Conservation (phyloP, 169 alveolate species). For the Amoebophrya sp. region DNA sequence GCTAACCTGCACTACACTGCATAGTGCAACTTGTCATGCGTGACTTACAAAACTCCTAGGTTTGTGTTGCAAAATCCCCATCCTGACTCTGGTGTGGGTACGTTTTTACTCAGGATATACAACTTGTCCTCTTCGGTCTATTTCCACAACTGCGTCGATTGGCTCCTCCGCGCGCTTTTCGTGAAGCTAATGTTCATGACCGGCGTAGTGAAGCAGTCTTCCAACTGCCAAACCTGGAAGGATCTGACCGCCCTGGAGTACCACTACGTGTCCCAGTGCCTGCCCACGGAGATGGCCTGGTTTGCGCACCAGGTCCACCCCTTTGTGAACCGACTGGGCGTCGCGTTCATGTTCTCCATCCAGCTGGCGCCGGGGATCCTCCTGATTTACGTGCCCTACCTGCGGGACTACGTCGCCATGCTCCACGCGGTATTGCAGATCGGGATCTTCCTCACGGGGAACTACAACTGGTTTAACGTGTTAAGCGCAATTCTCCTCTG, state of each 20-base stretch:
- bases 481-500: not conserved
- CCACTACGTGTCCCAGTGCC: slow-evolving; percentile 5
- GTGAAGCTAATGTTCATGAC: slow-evolving; percentile 20
- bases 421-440: not conserved
- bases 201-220: not conserved
- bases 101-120: too few species aligned
- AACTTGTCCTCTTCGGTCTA: too few species aligned
- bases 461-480: slow-evolving; percentile 13
- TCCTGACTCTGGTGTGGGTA: too few species aligned
- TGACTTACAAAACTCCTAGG: too few species aligned
- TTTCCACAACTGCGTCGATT: not conserved
- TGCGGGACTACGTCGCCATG: not conserved
- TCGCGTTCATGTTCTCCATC: not conserved
- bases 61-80: too few species aligned
- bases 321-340: not conserved
- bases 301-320: not conserved
- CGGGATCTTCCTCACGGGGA: not conserved
- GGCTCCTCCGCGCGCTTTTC: not conserved
- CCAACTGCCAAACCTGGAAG: not conserved
- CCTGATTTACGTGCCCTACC: not conserved
- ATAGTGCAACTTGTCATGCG: too few species aligned
- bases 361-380: slow-evolving; percentile 5
- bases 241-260: slow-evolving; percentile 5
- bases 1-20: too few species aligned
- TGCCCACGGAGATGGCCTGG: slow-evolving; percentile 1